A percentile compares a stretch with the other conserved stretches of the same genome.
phyloP scores from a whole-genome alignment of 2,329 filamentous ascomycete species.

The Neobulgaria alba region DNA sequence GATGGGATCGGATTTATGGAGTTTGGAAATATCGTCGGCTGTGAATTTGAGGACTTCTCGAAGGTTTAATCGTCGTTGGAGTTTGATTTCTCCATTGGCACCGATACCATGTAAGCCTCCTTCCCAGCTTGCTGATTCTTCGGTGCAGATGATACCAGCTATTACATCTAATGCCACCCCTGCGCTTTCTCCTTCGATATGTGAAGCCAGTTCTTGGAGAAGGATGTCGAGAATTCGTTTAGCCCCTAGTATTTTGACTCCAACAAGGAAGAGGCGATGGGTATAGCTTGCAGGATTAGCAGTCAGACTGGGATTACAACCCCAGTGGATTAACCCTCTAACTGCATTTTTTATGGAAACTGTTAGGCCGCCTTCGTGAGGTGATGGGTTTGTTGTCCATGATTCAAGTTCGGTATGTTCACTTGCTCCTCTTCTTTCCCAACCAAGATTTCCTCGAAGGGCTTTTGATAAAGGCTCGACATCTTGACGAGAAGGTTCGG shows the following conservation, averaged over 20 bases:
- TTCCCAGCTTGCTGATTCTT: constrained; percentile 37
- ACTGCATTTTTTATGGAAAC: constrained; percentile 52
- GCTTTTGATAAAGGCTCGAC: constrained; percentile 60
- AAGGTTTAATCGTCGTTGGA: constrained; percentile 25
- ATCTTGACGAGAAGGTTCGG: constrained; percentile 58
- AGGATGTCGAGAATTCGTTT: constrained; percentile 52
- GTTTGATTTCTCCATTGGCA: constrained; percentile 4
- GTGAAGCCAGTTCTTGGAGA: constrained; percentile 57
- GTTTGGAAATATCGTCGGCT: constrained; percentile 21
- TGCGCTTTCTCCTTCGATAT: constrained; percentile 50
- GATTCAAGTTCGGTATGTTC: constrained; percentile 59
- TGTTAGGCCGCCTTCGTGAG: constrained; percentile 45
- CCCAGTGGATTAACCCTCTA: constrained; percentile 59
- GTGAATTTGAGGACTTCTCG: constrained; percentile 25
- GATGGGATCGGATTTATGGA: constrained; percentile 20
- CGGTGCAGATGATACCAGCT: constrained; percentile 60
- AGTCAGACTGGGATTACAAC: constrained; percentile 45
- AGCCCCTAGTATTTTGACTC: constrained; percentile 52
- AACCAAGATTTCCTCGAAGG: constrained; percentile 48
- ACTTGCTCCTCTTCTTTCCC: constrained; percentile 52
- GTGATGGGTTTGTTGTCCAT: constrained; percentile 50
- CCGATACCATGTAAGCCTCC: not conserved
- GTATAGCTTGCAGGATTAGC: constrained; percentile 59
- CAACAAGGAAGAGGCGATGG: constrained; percentile 59
- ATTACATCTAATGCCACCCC: constrained; percentile 61